These are phyloP conservation scores for Dissophora ornata DNA, from an alignment of 192 early-diverging fungal species.

Conservation along the genomic window DNA sequence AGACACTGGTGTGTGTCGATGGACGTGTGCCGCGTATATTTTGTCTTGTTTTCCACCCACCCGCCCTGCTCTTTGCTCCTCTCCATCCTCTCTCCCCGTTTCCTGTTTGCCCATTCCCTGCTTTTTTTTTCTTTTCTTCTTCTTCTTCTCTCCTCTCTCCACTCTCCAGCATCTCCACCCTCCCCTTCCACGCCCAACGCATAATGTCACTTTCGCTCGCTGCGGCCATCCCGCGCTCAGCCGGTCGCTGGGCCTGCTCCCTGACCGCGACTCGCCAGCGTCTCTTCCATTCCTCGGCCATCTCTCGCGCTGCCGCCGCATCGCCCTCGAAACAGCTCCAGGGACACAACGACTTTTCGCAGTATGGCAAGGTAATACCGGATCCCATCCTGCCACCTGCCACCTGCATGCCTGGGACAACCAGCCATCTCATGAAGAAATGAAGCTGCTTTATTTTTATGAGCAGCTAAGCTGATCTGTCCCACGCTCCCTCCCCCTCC, in stretches of 20 bases:
- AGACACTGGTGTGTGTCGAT: no score
- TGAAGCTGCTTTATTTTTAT: neutral
- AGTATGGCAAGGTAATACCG: constrained; percentile 51
- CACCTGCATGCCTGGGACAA: no score
- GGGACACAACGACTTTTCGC: constrained; percentile 31
- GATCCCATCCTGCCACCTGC: neutral
- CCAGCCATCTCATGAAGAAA: no score
- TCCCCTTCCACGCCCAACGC: neutral
- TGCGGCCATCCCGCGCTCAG: constrained; percentile 45
- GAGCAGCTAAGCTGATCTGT: constrained; percentile 1
- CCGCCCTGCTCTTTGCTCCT: constrained; percentile 3
- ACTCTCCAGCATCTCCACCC: neutral
- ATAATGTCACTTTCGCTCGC: constrained; percentile 53
- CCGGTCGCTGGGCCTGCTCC: constrained; percentile 53
- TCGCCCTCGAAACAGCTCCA: constrained; percentile 30
- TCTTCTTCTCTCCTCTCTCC: constrained; percentile 1
- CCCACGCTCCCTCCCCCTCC: neutral
- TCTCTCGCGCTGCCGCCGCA: constrained; percentile 22
- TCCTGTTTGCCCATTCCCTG: neutral
- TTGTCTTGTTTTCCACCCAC: neutral
- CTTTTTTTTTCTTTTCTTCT: constrained; percentile 10
- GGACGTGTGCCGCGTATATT: no score
- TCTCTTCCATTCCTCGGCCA: constrained; percentile 42
- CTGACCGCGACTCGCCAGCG: constrained; percentile 51
- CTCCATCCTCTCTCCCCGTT: neutral